A percentile compares a stretch with the other conserved stretches of the same genome.
These are phyloP conservation scores for Cercospora sp. DNA, from an alignment of 2,329 filamentous ascomycete genomes.

Conservation along the genomic window DNA sequence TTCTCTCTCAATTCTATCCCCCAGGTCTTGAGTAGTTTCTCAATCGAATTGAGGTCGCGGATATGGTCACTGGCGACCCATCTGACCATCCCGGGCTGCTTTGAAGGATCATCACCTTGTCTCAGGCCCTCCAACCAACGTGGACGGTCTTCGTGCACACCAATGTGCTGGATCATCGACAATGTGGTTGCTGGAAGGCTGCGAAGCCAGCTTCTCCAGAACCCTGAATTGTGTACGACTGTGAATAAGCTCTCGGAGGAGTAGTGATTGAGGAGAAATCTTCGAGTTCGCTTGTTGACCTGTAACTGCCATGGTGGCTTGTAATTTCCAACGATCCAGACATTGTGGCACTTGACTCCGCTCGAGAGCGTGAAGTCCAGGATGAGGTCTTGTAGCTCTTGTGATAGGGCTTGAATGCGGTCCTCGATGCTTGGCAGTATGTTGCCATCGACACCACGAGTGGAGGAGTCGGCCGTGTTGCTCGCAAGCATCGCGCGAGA, in stretches of 20 bases:
- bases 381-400: conserved; percentile 11
- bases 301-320: neutral
- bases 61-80: too few relatives aligned
- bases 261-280: neutral
- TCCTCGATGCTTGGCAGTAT: neutral
- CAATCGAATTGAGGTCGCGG: too few relatives aligned
- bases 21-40: too few relatives aligned
- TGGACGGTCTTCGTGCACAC: too few relatives aligned
- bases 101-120: too few relatives aligned
- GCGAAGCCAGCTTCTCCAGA: neutral
- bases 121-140: too few relatives aligned
- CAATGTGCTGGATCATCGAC: neutral
- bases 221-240: neutral
- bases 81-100: too few relatives aligned
- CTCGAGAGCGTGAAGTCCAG: neutral
- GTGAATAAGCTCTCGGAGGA: neutral
- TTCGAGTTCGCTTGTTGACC: neutral
- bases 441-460: too few relatives aligned
- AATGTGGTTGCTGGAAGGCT: neutral
- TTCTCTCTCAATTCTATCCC: neutral
- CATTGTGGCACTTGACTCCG: neutral
- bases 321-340: neutral
- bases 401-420: conserved; percentile 3
- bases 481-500: too few relatives aligned
- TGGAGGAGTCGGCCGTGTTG: too few relatives aligned